Evolutionary conservation across 176 grass and related monocot species (phyloP).

Genomic region (Hordeum vulgare): MorexV3_pseudomolecules_assembly NC_058520.1:526634602-526635101

Average conservation of each 20-base stretch:
- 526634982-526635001: background rate
- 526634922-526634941: conserved; percentile 7
- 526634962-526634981: background rate
- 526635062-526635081: background rate
- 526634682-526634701: background rate
- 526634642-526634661: background rate
- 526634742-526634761: background rate
- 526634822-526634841: background rate
- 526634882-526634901: conserved; percentile 72
- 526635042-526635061: background rate
- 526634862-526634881: conserved; percentile 61
- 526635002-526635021: background rate
- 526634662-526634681: background rate
- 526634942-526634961: background rate
- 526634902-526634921: conserved; percentile 72
- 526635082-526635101: background rate
- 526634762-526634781: background rate
- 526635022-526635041: background rate
- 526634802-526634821: background rate
- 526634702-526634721: background rate
- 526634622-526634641: background rate
- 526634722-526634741: background rate
- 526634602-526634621: background rate
- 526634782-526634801: background rate
- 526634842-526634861: conserved; percentile 56